Evolutionary conservation across 2,329 filamentous ascomycete species (phyloP), one percentile per base, ranked within the genome.

Genomic region (Cercospora zeae-maydis): DNA sequence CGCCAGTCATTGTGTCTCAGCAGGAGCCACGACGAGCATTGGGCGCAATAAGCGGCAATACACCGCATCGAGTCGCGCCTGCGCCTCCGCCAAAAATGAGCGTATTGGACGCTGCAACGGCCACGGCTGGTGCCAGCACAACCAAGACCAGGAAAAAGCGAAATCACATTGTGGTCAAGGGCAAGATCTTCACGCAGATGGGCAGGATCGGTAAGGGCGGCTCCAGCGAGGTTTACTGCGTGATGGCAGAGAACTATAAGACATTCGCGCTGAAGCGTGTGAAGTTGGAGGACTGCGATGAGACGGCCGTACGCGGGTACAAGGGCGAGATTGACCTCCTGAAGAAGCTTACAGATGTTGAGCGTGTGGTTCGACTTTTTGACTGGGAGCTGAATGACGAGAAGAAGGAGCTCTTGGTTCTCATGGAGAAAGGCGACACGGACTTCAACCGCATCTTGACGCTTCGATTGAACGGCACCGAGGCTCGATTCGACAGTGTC

Each of bases 361-460:
- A 97, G 64, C 86, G 95, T 33, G 95, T 99, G 16, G 92, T 99
- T 63, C 87, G 91, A 63, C 80, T 99, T 8, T 92, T 90, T 72
- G 95, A 98, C 76, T 96, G 88, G 79, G 93, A 99, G 76, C 83
- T 98, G 74, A 98, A 98, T 74, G 87, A 92, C 57, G 91, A 95
- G 71, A 96, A 73, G 77, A 88, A 96, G 69, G 86, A 89, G 67
- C 85, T 99, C 61, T 93, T 88, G 72, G 85, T 99, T 75, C 86
- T 99, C 63, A 96, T 99, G 93, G 95, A 99, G 79, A 90, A 96
- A 75, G 95, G 95, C 67, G 95, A 99, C 78, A 86, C 93, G 21
- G 95, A 99, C 76, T 84, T 99, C 72, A 90, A 96, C 73, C 91
- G 89, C 60, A 87, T 98, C 59, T 84, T 99, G 67, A 88, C 87